These are phyloP conservation scores for Globisporangium alternatum DNA, from an alignment of 352 stramenopile genomes.

Conservation along the genomic window DNA sequence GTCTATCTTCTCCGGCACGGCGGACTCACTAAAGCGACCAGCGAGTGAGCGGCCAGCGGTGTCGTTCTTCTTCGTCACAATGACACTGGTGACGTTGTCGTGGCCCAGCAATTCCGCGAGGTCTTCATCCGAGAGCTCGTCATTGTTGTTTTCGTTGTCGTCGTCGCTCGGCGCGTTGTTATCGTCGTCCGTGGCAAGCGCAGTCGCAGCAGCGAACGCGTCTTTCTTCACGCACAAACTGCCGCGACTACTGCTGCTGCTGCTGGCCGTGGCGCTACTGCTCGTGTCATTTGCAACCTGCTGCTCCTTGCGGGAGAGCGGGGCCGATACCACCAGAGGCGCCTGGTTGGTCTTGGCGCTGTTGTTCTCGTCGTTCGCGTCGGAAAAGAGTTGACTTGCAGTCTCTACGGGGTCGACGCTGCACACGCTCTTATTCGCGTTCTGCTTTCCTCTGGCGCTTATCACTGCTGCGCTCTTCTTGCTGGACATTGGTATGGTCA, in stretches of 20 bases:
- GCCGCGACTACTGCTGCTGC: slow-evolving; percentile 8
- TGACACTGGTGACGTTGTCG: neutral
- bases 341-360: slow-evolving; percentile 1
- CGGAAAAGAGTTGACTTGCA: slow-evolving; percentile 3
- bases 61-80: neutral
- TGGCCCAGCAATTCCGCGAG: neutral
- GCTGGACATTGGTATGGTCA: no score
- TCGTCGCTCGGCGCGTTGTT: neutral
- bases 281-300: neutral
- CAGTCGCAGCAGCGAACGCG: neutral
- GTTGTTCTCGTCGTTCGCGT: slow-evolving; percentile 9
- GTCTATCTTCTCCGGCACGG: slow-evolving; percentile 30
- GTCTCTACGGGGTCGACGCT: neutral
- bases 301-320: neutral
- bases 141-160: neutral
- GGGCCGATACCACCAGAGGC: neutral
- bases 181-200: neutral
- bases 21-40: slow-evolving; percentile 20
- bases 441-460: neutral
- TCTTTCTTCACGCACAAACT: neutral
- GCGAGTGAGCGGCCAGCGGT: neutral
- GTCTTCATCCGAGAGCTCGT: neutral
- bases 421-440: neutral
- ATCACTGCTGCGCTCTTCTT: neutral
- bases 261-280: slow-evolving; percentile 9